Conservation (phyloP, 73 alveolate species). For the Paramecium biaurelia region DNA sequence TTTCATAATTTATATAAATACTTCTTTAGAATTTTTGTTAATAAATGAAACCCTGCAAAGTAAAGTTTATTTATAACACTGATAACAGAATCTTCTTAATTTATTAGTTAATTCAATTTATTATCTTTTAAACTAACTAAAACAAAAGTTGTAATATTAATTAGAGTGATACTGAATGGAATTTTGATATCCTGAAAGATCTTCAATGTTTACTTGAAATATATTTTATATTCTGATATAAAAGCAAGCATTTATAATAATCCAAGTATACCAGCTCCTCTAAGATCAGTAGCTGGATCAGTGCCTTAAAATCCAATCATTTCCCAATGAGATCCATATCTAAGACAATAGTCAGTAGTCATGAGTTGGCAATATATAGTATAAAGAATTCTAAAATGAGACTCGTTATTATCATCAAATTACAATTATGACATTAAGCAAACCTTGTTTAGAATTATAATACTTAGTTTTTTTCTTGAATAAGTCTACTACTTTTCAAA, state of each 20-base stretch:
- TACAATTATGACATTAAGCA: background rate
- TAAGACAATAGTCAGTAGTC: conserved; percentile 51
- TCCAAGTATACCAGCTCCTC: conserved; percentile 89
- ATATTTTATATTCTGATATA: conserved; percentile 58
- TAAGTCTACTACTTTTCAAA: conserved; percentile 24
- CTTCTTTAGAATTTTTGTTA: conserved; percentile 10
- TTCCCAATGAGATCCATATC: conserved; percentile 72
- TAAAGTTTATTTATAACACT: conserved; percentile 58
- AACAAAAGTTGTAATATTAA: conserved; percentile 51
- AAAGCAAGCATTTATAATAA: conserved; percentile 69
- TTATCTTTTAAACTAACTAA: conserved; percentile 52
- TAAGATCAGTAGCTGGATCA: conserved; percentile 83
- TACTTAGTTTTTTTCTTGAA: conserved; percentile 13
- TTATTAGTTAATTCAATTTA: conserved; percentile 40
- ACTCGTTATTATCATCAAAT: conserved; percentile 48
- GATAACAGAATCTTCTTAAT: conserved; percentile 54
- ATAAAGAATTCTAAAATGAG: conserved; percentile 46
- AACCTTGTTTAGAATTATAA: background rate
- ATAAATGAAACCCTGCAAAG: conserved; percentile 45
- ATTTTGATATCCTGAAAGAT: background rate
- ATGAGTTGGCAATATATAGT: conserved; percentile 48
- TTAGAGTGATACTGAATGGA: conserved; percentile 54
- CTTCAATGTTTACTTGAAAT: background rate
- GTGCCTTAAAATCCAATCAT: conserved; percentile 81
- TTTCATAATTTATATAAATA: background rate